Base-by-base conservation (phyloP, 306 rosid genomes). In the Sesbania bispinosa region DNA sequence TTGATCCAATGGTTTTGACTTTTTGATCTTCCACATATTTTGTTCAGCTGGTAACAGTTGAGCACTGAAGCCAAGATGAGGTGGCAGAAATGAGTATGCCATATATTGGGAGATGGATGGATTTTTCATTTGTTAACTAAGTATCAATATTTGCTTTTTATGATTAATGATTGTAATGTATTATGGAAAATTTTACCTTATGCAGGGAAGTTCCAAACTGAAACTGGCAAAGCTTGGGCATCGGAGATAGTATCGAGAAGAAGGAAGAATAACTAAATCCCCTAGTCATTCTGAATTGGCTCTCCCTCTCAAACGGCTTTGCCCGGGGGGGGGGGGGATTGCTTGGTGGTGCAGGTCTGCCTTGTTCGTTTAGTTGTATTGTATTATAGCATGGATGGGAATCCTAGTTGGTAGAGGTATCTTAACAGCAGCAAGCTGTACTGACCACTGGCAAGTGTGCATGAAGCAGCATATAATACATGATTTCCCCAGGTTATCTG, bases 151-250 rank as follows among this genome's bases (percentile, higher is more conserved):
- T 64, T 60, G n/a, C 19, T 52, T 36, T 42, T 68, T 2, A 14
- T 39, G 9, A 21, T n/a, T 26, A 19, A 9, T 45, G 38, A 24
- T 38, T 16, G 27, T 48, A 35, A 55, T 71, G 11, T 21, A 18
- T 15, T 45, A 33, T 76, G 50, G 36, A 21, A 43, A 62, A 3
- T 16, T 10, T 54, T 39, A 68, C 33, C n/a, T 20, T 62, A 5
- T 19, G 77, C 85, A 88, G 95, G 95, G 38, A 90, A 90, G 88
- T 90, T 90, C 62, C 90, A 90, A 84, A 90, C 97, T 33, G 92
- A 90, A 55, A 16, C 65, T 24, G 97, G 96, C 73, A 88, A 87
- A 82, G 84, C 97, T 13, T 90, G 95, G 97, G 97, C 97, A 4
- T 61, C 59, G 18, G 97, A 90, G 85, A 78, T 90, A 35, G 88